A percentile compares a stretch with the other conserved stretches of the same genome.
phyloP scores from a whole-genome alignment of 257 asterid species.

The Solanum pennellii region DNA sequence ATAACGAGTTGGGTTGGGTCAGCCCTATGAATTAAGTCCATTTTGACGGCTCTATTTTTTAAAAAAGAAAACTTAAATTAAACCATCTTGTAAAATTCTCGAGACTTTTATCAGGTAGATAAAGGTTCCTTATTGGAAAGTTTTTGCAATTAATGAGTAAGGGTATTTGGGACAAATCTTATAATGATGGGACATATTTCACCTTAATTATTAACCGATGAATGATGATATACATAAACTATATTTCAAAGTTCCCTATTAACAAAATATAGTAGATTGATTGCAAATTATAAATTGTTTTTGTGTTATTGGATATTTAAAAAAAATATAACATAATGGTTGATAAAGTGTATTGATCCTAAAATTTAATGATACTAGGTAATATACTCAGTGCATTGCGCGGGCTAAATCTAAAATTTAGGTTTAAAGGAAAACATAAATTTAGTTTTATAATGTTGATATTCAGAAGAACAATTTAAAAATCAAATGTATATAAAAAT shows the following conservation, averaged over 20 bases:
- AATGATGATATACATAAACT: neutral
- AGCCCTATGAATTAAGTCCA: no score
- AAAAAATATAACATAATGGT: neutral
- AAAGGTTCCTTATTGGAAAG: neutral
- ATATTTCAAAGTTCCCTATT: neutral
- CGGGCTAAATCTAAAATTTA: no score
- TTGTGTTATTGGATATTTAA: neutral
- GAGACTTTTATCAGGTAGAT: neutral
- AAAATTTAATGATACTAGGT: no score
- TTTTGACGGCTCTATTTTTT: no score
- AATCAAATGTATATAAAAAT: no score
- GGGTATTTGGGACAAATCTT: neutral
- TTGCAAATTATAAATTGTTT: neutral
- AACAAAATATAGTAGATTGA: neutral
- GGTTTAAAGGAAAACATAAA: no score
- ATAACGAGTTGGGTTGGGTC: no score
- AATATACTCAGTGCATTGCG: no score
- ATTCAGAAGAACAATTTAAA: no score
- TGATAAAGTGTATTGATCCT: neutral
- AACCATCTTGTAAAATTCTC: neutral
- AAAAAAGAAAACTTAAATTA: neutral
- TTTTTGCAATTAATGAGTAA: neutral
- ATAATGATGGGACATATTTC: neutral
- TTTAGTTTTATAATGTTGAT: no score
- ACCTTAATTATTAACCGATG: neutral